Evolutionary conservation across 352 stramenopile species (phyloP).

Genomic region (Bremia lactucae): DNA sequence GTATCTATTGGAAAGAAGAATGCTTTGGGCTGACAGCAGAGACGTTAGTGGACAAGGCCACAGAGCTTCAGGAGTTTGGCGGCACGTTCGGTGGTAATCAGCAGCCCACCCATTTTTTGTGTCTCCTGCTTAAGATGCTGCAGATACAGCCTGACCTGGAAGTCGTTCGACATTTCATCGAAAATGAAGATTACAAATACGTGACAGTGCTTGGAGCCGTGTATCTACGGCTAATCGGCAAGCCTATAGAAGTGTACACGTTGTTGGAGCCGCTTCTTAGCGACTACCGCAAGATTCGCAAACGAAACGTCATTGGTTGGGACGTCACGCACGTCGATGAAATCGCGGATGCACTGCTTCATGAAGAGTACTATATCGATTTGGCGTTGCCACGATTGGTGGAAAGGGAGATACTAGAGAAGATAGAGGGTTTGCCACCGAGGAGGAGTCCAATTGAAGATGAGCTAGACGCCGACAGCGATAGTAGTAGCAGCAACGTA

Average conservation of each 20-base stretch:
- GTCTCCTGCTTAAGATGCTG: slow-evolving; percentile 95
- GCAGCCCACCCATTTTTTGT: slow-evolving; percentile 96
- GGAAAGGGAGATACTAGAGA: slow-evolving; percentile 80
- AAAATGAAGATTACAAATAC: slow-evolving; percentile 99
- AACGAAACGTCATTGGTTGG: slow-evolving; percentile 83
- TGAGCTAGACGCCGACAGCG: slow-evolving; percentile 36
- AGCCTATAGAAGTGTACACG: slow-evolving; percentile 86
- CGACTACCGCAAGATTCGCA: slow-evolving; percentile 92
- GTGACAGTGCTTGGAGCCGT: slow-evolving; percentile 91
- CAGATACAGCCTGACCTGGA: slow-evolving; percentile 95
- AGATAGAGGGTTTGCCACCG: slow-evolving; percentile 42
- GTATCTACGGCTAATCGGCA: slow-evolving; percentile 92
- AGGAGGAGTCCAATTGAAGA: slow-evolving; percentile 69
- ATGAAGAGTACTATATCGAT: slow-evolving; percentile 87
- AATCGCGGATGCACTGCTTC: slow-evolving; percentile 91
- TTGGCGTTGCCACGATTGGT: slow-evolving; percentile 90
- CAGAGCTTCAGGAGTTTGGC: slow-evolving; percentile 88
- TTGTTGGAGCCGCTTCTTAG: slow-evolving; percentile 93
- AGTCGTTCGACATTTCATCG: slow-evolving; percentile 89
- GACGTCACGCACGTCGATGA: slow-evolving; percentile 93
- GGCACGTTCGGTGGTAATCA: slow-evolving; percentile 91
- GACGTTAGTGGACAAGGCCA: slow-evolving; percentile 94
- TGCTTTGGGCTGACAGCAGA: slow-evolving; percentile 95
- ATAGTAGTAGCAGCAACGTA: slow-evolving; percentile 12
- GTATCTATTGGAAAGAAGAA: slow-evolving; percentile 96